Percentiles rank a stretch among this genome's conserved stretches.
phyloP scores from a whole-genome alignment of 2,329 filamentous ascomycete species.

The Beauveria sp. region DNA sequence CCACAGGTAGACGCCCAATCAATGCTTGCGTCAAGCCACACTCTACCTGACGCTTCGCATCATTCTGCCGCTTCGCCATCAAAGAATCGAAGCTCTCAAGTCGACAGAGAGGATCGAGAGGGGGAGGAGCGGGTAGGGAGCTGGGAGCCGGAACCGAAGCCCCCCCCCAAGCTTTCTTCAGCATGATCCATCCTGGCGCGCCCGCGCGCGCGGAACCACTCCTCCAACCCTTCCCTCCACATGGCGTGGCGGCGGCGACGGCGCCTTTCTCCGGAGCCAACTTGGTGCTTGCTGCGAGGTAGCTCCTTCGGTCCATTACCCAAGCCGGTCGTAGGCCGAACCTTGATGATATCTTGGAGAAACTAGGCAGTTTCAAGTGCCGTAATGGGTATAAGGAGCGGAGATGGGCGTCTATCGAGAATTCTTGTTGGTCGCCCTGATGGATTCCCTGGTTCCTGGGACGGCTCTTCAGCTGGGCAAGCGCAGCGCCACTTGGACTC shows the following conservation, averaged over 20 bases:
- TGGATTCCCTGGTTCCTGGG: not conserved
- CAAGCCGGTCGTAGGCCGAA: not conserved
- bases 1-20: not conserved
- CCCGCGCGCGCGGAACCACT: not conserved
- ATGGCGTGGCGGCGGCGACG: conserved; percentile 5
- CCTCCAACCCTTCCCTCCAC: not conserved
- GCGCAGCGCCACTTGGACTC: conserved; percentile 4
- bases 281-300: not conserved
- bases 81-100: not conserved
- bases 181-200: not conserved
- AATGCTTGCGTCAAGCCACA: conserved; percentile 1
- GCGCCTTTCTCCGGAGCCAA: not conserved
- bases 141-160: not conserved
- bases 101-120: not conserved
- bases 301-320: not conserved
- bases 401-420: conserved; percentile 5
- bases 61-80: not conserved
- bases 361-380: too few species aligned
- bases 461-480: not conserved
- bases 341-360: too few species aligned
- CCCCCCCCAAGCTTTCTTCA: not conserved
- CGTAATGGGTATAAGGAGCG: not conserved
- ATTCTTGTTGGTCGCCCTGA: conserved; percentile 2
- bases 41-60: not conserved
- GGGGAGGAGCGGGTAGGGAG: not conserved